Evolutionary conservation across 441 rosid species (phyloP), one percentile per base, ranked within the genome.

Genomic region (Theobroma grandiflorum): DNA sequence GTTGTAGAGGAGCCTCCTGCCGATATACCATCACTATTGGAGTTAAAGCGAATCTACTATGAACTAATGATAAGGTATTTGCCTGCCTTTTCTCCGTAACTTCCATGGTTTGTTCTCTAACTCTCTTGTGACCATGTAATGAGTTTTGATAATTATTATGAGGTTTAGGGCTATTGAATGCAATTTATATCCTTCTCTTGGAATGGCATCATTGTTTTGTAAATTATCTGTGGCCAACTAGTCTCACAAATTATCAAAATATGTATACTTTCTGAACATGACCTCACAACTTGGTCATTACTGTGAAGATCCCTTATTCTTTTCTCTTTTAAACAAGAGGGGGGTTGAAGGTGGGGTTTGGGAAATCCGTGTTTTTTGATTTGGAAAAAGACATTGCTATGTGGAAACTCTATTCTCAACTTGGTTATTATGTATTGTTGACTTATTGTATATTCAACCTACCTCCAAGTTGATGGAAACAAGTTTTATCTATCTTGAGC

Each of bases 1-100:
- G 77, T 95, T 53, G 89, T 97, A 47, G 99, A 94, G 82, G 98
- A 93, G 88, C 98, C 99, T 77, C 95, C 99, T 50, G 97, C 97
- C 79, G 98, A 94, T 87, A 93, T 95, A 79, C 99, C 99, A 31
- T 90, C 97, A 5, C 82, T 97, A 45, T 84, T 92, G 91, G 98
- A 97, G 85, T 89, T 97, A 84, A 95, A 95, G 87, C 86, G 91
- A 72, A 92, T 93, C 45, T 95, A 95, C 87, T 92, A 94, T 82
- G 97, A 95, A 85, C 84, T 90, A 68, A 95, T 97, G 99, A 97
- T 95, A 77, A 77, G 99, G 99, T 93, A 87, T 65, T 67, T 71
- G 33, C 31, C 47, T 70, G 18, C 65, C 45, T 53, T 45, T 73
- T 0, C 69, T 79, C 59, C 18, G 2, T 40, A n/a, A 9, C 55